phyloP scores from a whole-genome alignment of 768 basidiomycete genomes.

The Kwoniella europaea region DNA sequence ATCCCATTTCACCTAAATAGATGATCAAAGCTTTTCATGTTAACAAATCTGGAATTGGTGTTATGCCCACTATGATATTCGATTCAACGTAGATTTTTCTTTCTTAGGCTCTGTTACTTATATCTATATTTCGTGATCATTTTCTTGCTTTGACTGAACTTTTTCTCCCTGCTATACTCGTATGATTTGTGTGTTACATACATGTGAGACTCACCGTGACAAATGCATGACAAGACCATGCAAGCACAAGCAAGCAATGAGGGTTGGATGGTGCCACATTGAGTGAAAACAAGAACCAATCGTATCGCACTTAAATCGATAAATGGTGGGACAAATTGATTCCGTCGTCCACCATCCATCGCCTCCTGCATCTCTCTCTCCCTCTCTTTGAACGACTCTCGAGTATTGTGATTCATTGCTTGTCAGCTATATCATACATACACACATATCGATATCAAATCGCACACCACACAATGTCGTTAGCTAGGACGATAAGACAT shows the following conservation, averaged over 20 bases:
- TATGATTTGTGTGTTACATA: not conserved
- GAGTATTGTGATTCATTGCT: not conserved
- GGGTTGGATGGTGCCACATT: not conserved
- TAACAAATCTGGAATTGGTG: too few relatives aligned
- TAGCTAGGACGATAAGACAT: constrained; percentile 75
- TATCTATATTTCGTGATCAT: not conserved
- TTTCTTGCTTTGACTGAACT: not conserved
- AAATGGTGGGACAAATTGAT: not conserved
- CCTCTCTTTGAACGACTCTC: not conserved
- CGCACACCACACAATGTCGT: constrained; percentile 67
- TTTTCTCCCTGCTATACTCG: not conserved
- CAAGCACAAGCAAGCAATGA: not conserved
- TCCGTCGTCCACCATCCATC: not conserved
- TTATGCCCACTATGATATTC: too few relatives aligned
- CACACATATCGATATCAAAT: not conserved
- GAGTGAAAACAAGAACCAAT: not conserved
- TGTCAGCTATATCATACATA: not conserved
- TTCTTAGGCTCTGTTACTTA: not conserved
- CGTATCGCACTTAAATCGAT: not conserved
- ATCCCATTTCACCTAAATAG: constrained; percentile 13
- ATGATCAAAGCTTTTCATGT: not conserved
- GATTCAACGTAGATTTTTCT: not conserved
- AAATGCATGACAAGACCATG: not conserved
- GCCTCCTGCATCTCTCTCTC: not conserved
- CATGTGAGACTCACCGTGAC: not conserved